phyloP scores from a whole-genome alignment of 768 basidiomycete species.

The Lentinula boryana region DNA sequence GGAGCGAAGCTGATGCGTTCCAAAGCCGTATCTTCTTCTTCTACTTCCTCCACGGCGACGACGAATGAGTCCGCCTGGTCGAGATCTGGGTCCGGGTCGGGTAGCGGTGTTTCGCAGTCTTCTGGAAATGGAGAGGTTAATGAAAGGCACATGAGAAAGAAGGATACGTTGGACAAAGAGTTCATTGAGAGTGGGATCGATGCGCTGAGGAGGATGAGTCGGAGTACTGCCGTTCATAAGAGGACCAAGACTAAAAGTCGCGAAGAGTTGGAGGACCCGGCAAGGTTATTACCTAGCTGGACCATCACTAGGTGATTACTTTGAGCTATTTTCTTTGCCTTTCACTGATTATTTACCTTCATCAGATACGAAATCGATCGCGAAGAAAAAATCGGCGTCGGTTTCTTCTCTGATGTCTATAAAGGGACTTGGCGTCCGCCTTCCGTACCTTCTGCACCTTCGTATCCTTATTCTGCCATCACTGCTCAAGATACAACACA shows the following conservation, averaged over 20 bases:
- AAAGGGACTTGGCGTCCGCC: slow-evolving; percentile 60
- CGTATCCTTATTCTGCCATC: neutral
- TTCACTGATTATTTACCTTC: neutral
- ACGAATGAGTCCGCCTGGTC: neutral
- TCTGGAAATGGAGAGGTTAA: slow-evolving; percentile 13
- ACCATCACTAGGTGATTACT: slow-evolving; percentile 58
- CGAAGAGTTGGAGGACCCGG: slow-evolving; percentile 16
- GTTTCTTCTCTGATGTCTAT: slow-evolving; percentile 76
- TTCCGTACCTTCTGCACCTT: neutral
- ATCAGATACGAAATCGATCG: slow-evolving; percentile 68
- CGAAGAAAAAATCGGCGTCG: slow-evolving; percentile 61
- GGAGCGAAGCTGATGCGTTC: neutral
- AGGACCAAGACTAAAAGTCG: neutral
- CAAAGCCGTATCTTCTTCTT: neutral
- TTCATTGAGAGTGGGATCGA: slow-evolving; percentile 73
- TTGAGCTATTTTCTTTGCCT: neutral
- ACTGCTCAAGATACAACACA: neutral
- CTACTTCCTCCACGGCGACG: neutral
- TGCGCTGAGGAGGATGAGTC: slow-evolving; percentile 58
- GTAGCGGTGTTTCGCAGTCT: neutral
- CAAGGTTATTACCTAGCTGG: slow-evolving; percentile 52
- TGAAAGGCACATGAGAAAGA: slow-evolving; percentile 8
- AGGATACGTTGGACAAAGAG: slow-evolving; percentile 54
- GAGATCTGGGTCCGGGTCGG: neutral
- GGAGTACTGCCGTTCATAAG: slow-evolving; percentile 10